Evolutionary conservation across 2,329 filamentous ascomycete genomes (phyloP), one percentile per base, ranked within the genome.

Genomic region (Aspergillus sp.): DNA sequence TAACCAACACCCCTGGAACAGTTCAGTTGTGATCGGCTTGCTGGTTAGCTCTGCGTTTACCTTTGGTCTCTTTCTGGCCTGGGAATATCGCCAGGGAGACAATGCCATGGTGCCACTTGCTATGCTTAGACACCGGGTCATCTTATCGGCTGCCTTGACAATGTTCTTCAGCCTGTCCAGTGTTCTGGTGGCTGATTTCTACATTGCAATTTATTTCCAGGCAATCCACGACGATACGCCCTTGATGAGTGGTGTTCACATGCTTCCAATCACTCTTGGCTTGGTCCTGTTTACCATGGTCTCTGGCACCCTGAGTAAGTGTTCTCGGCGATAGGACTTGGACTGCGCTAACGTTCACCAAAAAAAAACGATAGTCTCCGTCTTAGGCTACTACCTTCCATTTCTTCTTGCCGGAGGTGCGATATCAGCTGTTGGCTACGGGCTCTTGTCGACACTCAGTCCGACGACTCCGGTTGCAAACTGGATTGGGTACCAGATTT

Each of bases 141-240:
- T 79, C 20, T 77, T 70, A 69, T 67, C 67, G 9, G 61, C 62
- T 9, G 63, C 60, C 16, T 52, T 63, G 32, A 65, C 60, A 2
- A 65, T 66, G 63, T 71, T 68, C 54, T 66, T 72, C 63, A 66
- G 66, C 63, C 67, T 60, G 59, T 67, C 54, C 46, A 63, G 42
- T 56, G 65, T 71, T 29, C 62, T 74, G 20, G 62, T 72, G 9
- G 65, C 64, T 6, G 55, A 63, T 18, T 76, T 69, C 59, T 77
- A 75, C 56, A 63, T 77, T n/a, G 64, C 74, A 5, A 67, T 78
- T 1, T 80, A 77, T 56, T 80, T 80, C 56, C 79, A 81, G 52
- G 69, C 73, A 4, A 73, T 80, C 6, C 70, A 67, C 20, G 68
- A 71, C 9, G 69, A 71, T 10, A 67, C 71, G 0, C 74, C 77